phyloP scores from a whole-genome alignment of 352 stramenopile genomes.

The Blastocystis sp. region DNA sequence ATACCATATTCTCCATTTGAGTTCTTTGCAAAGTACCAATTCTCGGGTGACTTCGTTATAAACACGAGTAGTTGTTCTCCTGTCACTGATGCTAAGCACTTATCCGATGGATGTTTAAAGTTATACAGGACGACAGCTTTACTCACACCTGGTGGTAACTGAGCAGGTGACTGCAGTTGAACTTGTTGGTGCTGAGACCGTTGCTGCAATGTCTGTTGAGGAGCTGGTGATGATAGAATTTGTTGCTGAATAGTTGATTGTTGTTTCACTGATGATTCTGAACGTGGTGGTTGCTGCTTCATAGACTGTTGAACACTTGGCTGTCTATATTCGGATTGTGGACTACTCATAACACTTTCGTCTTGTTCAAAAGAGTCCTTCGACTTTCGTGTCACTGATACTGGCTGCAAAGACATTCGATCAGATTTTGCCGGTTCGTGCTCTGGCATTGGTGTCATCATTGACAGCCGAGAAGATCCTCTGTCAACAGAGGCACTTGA shows the following conservation, averaged over 20 bases:
- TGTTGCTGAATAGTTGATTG: not conserved
- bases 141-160: too few species aligned
- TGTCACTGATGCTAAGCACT: not conserved
- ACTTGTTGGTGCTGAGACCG: not conserved
- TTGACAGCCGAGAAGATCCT: not conserved
- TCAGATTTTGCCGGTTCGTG: not conserved
- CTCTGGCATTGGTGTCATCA: not conserved
- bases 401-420: not conserved
- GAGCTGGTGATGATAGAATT: not conserved
- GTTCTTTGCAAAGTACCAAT: conserved; percentile 20
- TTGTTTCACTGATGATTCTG: not conserved
- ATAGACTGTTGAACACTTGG: not conserved
- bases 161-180: not conserved
- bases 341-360: not conserved
- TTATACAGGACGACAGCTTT: not conserved
- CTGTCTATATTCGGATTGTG: not conserved
- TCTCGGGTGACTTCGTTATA: not conserved
- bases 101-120: not conserved
- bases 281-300: not conserved
- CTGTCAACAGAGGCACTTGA: not conserved
- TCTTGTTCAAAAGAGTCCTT: not conserved
- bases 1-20: not conserved
- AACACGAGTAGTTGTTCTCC: not conserved
- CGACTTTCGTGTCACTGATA: not conserved
- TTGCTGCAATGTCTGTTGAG: too few species aligned